A percentile compares a stretch with the other conserved stretches of the same genome.
Evolutionary conservation across 352 stramenopile species (phyloP).

Genomic region (Phytophthora cryptogea): DNA sequence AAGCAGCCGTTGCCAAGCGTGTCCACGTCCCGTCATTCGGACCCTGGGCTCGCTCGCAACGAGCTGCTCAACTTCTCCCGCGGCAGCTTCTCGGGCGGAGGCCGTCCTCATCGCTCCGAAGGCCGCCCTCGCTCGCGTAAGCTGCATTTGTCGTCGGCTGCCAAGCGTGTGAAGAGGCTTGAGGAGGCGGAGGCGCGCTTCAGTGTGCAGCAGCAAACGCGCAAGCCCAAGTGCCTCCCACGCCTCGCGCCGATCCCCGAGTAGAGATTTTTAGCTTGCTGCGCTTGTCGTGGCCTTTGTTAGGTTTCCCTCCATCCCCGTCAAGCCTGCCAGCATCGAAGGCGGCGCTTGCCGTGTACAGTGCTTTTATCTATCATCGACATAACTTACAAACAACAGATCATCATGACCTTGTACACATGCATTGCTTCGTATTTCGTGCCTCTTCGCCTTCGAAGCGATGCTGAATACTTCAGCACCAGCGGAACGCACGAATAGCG

Average conservation of each 20-base stretch:
- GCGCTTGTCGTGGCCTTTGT: constrained; percentile 1
- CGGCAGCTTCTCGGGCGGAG: constrained; percentile 46
- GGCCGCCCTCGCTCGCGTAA: constrained; percentile 54
- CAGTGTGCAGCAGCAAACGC: constrained; percentile 35
- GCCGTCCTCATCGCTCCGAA: constrained; percentile 48
- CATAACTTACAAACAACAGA: constrained; percentile 38
- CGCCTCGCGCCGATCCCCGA: constrained; percentile 52
- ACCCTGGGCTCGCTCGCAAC: constrained; percentile 64
- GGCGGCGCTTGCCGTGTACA: constrained; percentile 28
- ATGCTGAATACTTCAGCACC: not conserved
- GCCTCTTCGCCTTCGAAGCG: not conserved
- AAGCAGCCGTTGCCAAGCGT: constrained; percentile 35
- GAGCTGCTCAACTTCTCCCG: constrained; percentile 75
- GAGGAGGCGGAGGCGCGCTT: constrained; percentile 82
- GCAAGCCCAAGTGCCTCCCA: constrained; percentile 44
- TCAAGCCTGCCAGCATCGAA: constrained; percentile 27
- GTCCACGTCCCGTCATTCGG: constrained; percentile 63
- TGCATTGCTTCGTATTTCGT: not conserved
- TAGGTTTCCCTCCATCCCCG: constrained; percentile 10
- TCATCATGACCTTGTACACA: constrained; percentile 21
- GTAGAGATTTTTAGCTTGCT: constrained; percentile 34
- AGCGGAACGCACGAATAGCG: constrained; percentile 10
- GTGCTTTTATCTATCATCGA: constrained; percentile 31
- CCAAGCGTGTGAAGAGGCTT: constrained; percentile 84
- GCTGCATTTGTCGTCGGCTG: constrained; percentile 78